Evolutionary conservation across 805 yeast species (phyloP), one percentile per base, ranked within the genome.

Genomic region (Saturnispora diversa): DNA sequence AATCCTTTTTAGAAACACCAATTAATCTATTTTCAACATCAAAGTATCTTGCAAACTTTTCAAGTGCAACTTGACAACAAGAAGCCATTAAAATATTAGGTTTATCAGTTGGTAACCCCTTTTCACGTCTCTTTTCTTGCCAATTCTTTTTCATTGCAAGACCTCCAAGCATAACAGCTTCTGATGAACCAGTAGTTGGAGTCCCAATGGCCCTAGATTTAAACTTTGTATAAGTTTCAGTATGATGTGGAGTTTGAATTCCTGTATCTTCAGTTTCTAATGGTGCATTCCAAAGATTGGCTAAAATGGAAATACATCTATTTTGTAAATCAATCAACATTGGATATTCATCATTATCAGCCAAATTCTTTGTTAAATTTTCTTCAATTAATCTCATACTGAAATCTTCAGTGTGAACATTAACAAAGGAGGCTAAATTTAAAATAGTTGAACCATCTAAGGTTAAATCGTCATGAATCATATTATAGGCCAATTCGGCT

Each of bases 321-420:
- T 80, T 72, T 46, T 88, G 94, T 45, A 84, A 55, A 43, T 81
- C 90, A 52, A 84, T 67, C 58, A 87, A 59, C 35, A 87, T 81
- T 8, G 97, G 96, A 59, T 87, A 87, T 66, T 87, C 97, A 58
- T 88, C 96, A 51, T 81, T 80, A 61, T 87, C 97, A 7, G 96
- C 95, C 53, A 87, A 67, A 60, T 87, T 87, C 68, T 88, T 87
- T 50, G 84, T 79, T 44, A 86, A 52, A 59, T 87, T 87, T 58
- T 84, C 88, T 20, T 58, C 35, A 41, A 80, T 71, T 49, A 87
- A 69, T 47, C 66, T 65, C 15, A 62, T 60, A 3, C 80, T 75
- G 15, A 60, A 59, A n/a, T 66, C 72, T 40, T 75, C 75, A 17
- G 80, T 55, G 48, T 66, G 71, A 6, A 95, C 87, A 63, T 84